phyloP scores from a whole-genome alignment of 2,329 filamentous ascomycete genomes.

The Gnomoniopsis smithogilvyi region DNA sequence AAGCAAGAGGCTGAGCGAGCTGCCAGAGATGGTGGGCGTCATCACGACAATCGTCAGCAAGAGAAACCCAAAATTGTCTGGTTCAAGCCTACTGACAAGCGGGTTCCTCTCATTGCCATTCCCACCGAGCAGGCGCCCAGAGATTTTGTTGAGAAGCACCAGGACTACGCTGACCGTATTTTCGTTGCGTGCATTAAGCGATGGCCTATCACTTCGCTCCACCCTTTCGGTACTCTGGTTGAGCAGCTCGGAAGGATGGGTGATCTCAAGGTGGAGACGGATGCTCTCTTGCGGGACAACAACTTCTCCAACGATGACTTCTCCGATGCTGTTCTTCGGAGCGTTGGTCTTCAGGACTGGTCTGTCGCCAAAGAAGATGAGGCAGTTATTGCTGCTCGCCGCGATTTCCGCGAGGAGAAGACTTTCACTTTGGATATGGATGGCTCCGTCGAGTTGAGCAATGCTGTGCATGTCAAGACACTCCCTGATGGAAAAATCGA shows the following conservation, averaged over 20 bases:
- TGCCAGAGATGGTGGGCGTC: conserved; percentile 77
- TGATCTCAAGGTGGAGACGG: conserved; percentile 94
- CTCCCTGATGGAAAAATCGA: conserved; percentile 83
- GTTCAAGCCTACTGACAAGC: conserved; percentile 99
- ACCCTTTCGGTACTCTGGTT: conserved; percentile 95
- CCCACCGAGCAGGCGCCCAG: conserved; percentile 96
- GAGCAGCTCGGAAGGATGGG: conserved; percentile 98
- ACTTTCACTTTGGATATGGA: conserved; percentile 92
- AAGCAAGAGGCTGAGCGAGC: conserved; percentile 97
- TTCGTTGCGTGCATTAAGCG: conserved; percentile 99
- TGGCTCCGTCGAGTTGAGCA: conserved; percentile 82
- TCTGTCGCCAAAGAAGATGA: conserved; percentile 81
- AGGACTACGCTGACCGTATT: conserved; percentile 95
- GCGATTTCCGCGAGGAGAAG: conserved; percentile 85
- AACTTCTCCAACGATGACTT: conserved; percentile 98
- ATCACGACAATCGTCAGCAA: conserved; percentile 78
- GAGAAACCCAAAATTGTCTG: conserved; percentile 99
- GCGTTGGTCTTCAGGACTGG: conserved; percentile 90
- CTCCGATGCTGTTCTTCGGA: conserved; percentile 91
- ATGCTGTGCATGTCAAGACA: conserved; percentile 88
- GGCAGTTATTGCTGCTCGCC: conserved; percentile 66
- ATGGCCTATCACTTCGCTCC: conserved; percentile 99
- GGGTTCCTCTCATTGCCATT: conserved; percentile 95
- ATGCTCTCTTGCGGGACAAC: conserved; percentile 94
- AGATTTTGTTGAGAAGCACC: conserved; percentile 97